Evolutionary conservation across 208 protist genomes (phyloP), one percentile per base, ranked within the genome.

Genomic region (Trypanosoma vivax): DNA sequence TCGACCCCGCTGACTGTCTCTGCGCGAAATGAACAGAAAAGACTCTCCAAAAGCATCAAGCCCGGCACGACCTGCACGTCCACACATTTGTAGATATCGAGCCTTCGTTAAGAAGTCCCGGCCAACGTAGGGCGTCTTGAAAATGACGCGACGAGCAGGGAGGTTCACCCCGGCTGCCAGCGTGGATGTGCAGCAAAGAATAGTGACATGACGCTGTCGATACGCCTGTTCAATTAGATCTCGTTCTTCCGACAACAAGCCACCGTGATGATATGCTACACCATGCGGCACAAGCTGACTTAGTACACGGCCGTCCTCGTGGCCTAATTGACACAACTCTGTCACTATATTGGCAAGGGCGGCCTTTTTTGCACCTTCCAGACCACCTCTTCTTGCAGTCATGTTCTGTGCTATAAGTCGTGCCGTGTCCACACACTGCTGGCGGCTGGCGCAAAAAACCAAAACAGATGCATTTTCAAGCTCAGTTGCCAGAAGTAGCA

Each of bases 121-220:
- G 13, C 73, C 88, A 2, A 93, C 74, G 53, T 79, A 86, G 14
- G 84, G 76, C 2, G 75, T 80, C 42, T 78, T 74, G 60, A 95
- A 91, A 19, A 95, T 77, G 29, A 96, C 89, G 24, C 89, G 84
- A 30, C 82, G 70, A 23, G 92, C 91, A 1, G 94, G 92, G 23
- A 97, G 65, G 52, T 97, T 97, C 7, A 97, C 90, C 10, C 94
- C 94, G 7, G 94, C 90, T 9, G 92, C 88, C 16, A 97, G 67
- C 5, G 92, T 97, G 23, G 88, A 94, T 40, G 91, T 97, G 62
- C 85, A 96, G 64, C 85, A 94, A 5, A 96, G 60, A 28, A 96
- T 73, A 46, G 65, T 72, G 14, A 97, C 40, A 31, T 77, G 56
- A 27, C 82, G 65, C 21, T 64, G 53, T 19, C 83, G 75, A 61